phyloP scores from a whole-genome alignment of 495 filamentous ascomycete genomes.

The Aspergillus bertholletiae region DNA sequence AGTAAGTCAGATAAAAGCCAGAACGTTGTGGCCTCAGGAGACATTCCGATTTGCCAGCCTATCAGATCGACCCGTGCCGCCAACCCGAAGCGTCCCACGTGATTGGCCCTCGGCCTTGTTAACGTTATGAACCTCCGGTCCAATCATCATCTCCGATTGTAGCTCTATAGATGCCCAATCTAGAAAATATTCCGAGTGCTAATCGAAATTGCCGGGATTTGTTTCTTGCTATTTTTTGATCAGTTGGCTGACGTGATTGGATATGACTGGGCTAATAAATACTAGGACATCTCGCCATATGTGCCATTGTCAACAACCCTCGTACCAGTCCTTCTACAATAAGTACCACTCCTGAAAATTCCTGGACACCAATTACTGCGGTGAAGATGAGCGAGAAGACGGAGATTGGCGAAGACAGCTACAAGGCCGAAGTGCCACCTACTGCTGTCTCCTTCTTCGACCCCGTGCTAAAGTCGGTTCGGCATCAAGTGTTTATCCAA shows the following conservation, averaged over 20 bases:
- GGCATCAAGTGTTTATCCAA: conserved; percentile 40
- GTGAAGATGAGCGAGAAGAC: conserved; percentile 5
- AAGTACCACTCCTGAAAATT: neutral
- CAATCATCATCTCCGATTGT: neutral
- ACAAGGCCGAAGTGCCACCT: conserved; percentile 20
- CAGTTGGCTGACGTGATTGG: neutral
- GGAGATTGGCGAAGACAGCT: conserved; percentile 6
- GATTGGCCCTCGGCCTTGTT: neutral
- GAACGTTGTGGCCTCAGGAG: too few species aligned
- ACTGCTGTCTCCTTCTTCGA: conserved; percentile 52
- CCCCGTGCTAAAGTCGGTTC: conserved; percentile 40
- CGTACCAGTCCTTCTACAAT: neutral
- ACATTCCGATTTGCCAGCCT: neutral
- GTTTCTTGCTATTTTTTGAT: too few species aligned
- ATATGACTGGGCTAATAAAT: neutral
- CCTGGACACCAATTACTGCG: too few species aligned
- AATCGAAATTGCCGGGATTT: too few species aligned
- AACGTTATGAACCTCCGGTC: neutral
- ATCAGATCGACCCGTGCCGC: neutral
- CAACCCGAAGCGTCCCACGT: neutral
- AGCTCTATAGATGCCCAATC: neutral
- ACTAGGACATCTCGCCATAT: neutral
- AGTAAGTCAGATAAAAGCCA: too few species aligned
- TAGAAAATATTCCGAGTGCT: neutral
- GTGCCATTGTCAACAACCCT: neutral